Base-by-base conservation (phyloP, 2,329 filamentous ascomycete species). In the Aaosphaeria pasadenensis region DNA sequence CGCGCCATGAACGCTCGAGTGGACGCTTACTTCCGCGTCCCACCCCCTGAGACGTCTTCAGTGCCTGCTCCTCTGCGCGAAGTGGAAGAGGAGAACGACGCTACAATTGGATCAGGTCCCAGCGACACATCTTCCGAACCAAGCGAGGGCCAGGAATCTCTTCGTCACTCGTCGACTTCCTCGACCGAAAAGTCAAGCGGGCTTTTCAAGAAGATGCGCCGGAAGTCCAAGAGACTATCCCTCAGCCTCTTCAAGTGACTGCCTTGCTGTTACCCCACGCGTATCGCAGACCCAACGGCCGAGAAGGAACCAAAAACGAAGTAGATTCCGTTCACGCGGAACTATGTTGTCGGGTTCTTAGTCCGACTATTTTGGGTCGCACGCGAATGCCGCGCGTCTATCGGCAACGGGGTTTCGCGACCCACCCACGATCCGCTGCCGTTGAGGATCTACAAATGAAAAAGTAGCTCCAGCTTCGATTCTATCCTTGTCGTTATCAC, bases 1-100 rank as follows among this genome's bases (percentile, higher is more conserved):
- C 58, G 64, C 24, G 69, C 69, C 7, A 69, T 69, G 62, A 71
- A 69, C 54, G 63, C 65, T 30, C 56, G 67, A 13, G 60, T 71
- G n/a, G 68, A 71, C 42, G 62, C 66, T 24, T 71, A 71, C 62
- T 65, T 71, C 50, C 59, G 50, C n/a, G 46, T 65, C 40, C 56
- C 56, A 36, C 33, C 7, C 7, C 53, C 59, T 2, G 64, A 64
- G 42, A 60, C 63, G 35, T 51, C 47, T 28, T 52, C 58, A 9
- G 40, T 63, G 30, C 60, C 50, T 40, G 52, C 47, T 29, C 54
- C 57, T 7, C 44, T 63, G 30, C 61, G 49, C 17, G 66, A 69
- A 42, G 60, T 55, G 30, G 64, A 65, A 24, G 64, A 63, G 24
- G 67, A 69, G 42, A 58, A 55, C 50, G 51, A 53, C 39, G 48